Conservation (phyloP, 23 red algal species). For the Cyanidium caldarium region DNA sequence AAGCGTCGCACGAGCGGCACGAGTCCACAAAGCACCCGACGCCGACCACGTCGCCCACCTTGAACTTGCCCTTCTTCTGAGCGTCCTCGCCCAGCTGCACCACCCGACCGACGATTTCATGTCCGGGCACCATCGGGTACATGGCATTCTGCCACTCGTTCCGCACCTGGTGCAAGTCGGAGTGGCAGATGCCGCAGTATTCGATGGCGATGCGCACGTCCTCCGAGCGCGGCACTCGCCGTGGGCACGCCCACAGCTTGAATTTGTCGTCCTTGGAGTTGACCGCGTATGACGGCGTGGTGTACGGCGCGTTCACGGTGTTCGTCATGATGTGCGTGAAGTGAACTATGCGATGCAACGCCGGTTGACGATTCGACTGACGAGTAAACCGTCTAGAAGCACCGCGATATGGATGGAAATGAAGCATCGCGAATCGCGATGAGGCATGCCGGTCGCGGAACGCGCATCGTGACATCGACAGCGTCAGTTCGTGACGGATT, state of each 20-base stretch:
- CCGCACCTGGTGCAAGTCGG: slow-evolving; percentile 7
- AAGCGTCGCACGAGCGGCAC: neutral
- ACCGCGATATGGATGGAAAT: too few relatives aligned
- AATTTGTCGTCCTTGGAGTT: neutral
- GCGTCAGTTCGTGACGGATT: too few relatives aligned
- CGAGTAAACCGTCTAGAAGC: too few relatives aligned
- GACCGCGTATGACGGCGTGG: neutral
- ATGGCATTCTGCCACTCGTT: slow-evolving; percentile 2
- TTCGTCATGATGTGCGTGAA: neutral
- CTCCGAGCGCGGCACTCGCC: neutral
- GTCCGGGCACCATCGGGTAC: slow-evolving; percentile 12
- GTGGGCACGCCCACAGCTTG: neutral
- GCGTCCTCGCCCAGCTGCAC: neutral
- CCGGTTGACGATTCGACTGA: too few relatives aligned
- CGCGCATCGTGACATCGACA: too few relatives aligned
- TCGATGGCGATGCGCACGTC: slow-evolving; percentile 10
- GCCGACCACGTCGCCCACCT: neutral
- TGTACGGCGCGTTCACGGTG: neutral
- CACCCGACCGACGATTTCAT: slow-evolving; percentile 13
- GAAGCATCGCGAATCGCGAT: too few relatives aligned
- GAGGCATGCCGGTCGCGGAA: too few relatives aligned
- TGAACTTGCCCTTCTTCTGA: neutral
- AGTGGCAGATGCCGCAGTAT: slow-evolving; percentile 26
- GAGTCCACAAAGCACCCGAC: slow-evolving; percentile 6
- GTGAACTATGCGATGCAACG: too few relatives aligned